Conservation (phyloP, 306 rosid genomes). For the peach (Prunus persica) region Prunus_persica_NCBIv2 NC_034012.1:22385501-22386000, state of each 20-base stretch:
- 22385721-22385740: not conserved
- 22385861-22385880: constrained; percentile 81
- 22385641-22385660: constrained; percentile 93
- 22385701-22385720: not conserved
- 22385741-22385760: not conserved
- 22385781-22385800: not conserved
- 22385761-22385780: not conserved
- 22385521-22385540: constrained; percentile 98
- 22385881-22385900: constrained; percentile 87
- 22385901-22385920: constrained; percentile 91
- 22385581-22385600: constrained; percentile 8
- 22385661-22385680: constrained; percentile 90
- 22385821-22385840: constrained; percentile 82
- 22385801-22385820: constrained; percentile 19
- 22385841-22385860: constrained; percentile 91
- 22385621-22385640: constrained; percentile 61
- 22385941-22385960: not conserved
- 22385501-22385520: constrained; percentile 79
- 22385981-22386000: constrained; percentile 7
- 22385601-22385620: constrained; percentile 23
- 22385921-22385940: constrained; percentile 6
- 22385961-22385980: not conserved
- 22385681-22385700: constrained; percentile 33
- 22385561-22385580: constrained; percentile 4
- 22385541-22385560: constrained; percentile 93